These are phyloP conservation scores for Elsinoe batatas DNA, from an alignment of 2,329 filamentous ascomycete species.

Conservation along the genomic window DNA sequence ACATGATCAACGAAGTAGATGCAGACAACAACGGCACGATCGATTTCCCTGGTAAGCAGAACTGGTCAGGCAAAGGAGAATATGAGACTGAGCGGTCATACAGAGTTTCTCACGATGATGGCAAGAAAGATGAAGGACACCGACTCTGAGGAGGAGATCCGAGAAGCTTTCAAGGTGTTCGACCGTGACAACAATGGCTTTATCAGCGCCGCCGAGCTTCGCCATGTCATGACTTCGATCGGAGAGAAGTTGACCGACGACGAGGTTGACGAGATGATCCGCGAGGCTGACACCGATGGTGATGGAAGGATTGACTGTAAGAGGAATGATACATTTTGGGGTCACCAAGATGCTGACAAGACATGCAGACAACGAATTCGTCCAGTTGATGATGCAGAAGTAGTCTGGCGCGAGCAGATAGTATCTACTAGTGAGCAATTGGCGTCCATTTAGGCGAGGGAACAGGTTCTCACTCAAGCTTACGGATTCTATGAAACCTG, in stretches of 20 bases:
- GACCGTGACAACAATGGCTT: constrained; percentile 57
- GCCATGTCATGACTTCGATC: constrained; percentile 54
- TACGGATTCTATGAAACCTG: background rate
- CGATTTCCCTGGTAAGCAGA: constrained; percentile 48
- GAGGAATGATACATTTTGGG: constrained; percentile 18
- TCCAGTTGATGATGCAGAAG: constrained; percentile 49
- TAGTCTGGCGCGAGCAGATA: constrained; percentile 22
- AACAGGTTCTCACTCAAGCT: constrained; percentile 10
- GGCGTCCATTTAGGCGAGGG: constrained; percentile 9
- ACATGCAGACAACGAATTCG: constrained; percentile 44
- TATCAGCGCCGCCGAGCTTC: constrained; percentile 53
- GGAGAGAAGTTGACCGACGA: constrained; percentile 56
- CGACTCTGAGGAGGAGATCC: constrained; percentile 55
- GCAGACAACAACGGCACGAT: constrained; percentile 56
- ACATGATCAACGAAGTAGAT: constrained; percentile 60
- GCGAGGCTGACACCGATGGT: constrained; percentile 54
- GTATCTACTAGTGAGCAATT: constrained; percentile 5
- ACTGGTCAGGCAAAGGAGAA: background rate
- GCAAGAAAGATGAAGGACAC: constrained; percentile 52
- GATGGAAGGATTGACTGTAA: constrained; percentile 56
- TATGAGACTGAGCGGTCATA: constrained; percentile 1
- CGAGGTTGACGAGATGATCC: constrained; percentile 57
- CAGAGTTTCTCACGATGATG: constrained; percentile 59
- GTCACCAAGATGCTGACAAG: constrained; percentile 13
- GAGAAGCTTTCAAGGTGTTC: constrained; percentile 57